These are phyloP conservation scores for Fusarium armeniacum DNA, from an alignment of 2,329 filamentous ascomycete species.

Conservation along the genomic window DNA sequence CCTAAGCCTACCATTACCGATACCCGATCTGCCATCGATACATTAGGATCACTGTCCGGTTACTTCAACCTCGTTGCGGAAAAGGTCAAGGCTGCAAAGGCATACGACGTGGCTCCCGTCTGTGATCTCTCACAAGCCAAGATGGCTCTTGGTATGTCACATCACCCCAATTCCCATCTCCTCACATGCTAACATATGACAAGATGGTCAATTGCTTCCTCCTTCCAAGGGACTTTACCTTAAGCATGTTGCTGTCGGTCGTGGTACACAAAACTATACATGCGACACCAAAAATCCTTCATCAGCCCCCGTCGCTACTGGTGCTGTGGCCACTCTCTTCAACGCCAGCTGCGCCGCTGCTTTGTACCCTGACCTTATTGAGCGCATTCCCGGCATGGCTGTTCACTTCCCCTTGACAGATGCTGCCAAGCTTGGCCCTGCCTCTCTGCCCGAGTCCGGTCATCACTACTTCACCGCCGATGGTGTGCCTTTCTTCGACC, in stretches of 20 bases:
- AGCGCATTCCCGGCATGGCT: conserved; percentile 74
- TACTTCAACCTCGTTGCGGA: conserved; percentile 73
- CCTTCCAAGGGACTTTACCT: conserved; percentile 73
- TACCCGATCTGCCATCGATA: conserved; percentile 55
- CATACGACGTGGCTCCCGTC: conserved; percentile 57
- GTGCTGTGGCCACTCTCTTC: conserved; percentile 88
- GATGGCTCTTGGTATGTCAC: conserved; percentile 64
- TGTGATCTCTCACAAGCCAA: conserved; percentile 69
- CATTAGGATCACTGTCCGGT: conserved; percentile 64
- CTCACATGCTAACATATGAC: conserved; percentile 27
- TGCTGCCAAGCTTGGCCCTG: conserved; percentile 64
- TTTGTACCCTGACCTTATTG: conserved; percentile 75
- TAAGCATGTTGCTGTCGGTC: conserved; percentile 85
- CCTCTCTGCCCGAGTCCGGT: conserved; percentile 75
- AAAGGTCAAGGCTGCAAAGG: conserved; percentile 66
- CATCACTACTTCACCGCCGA: conserved; percentile 83
- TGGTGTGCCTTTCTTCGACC: conserved; percentile 83
- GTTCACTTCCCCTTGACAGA: conserved; percentile 73
- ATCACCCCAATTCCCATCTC: conserved; percentile 37
- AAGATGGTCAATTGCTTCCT: conserved; percentile 67
- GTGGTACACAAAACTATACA: conserved; percentile 95
- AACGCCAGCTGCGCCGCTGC: conserved; percentile 86
- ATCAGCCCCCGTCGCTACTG: conserved; percentile 73
- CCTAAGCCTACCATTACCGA: conserved; percentile 56
- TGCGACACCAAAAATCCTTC: conserved; percentile 74